Conservation (phyloP, 164 flowering plant species). For the Saururus chinensis region DNA sequence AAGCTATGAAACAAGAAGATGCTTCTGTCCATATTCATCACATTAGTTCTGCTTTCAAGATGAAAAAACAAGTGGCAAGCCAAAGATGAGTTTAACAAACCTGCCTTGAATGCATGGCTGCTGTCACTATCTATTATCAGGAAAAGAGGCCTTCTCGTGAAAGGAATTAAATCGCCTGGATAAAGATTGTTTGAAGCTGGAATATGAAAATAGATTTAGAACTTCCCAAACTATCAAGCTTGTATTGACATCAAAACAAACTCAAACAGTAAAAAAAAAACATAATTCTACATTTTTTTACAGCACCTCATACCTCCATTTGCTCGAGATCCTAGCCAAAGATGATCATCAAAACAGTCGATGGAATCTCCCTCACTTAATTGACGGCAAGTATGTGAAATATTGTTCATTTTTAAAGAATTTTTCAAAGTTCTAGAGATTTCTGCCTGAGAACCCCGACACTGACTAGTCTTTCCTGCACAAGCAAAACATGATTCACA, state of each 20-base stretch:
- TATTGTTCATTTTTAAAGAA: slow-evolving; percentile 28
- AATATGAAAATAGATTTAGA: slow-evolving; percentile 8
- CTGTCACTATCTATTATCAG: slow-evolving; percentile 85
- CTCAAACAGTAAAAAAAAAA: background rate
- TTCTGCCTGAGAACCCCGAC: slow-evolving; percentile 28
- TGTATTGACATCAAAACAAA: too few relatives aligned
- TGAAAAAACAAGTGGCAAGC: slow-evolving; percentile 2
- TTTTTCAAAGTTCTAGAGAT: slow-evolving; percentile 42
- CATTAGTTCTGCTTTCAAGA: background rate
- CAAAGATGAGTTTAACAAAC: slow-evolving; percentile 75
- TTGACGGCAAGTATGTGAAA: slow-evolving; percentile 23
- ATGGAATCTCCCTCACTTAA: slow-evolving; percentile 24
- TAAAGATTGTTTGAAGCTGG: slow-evolving; percentile 67
- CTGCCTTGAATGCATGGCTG: slow-evolving; percentile 99
- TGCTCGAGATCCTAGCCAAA: slow-evolving; percentile 72
- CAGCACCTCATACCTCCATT: slow-evolving; percentile 37
- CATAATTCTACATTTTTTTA: background rate
- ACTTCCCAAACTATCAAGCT: too few relatives aligned
- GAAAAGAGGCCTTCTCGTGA: slow-evolving; percentile 87
- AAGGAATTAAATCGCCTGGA: slow-evolving; percentile 88
- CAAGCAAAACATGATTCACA: background rate
- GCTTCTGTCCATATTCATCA: too few relatives aligned
- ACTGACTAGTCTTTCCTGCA: slow-evolving; percentile 49
- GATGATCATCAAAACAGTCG: slow-evolving; percentile 26
- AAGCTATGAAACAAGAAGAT: too few relatives aligned